A percentile compares a stretch with the other conserved stretches of the same genome.
Conservation (phyloP, 139 green algal genomes). For the Chlorella sorokiniana region DNA sequence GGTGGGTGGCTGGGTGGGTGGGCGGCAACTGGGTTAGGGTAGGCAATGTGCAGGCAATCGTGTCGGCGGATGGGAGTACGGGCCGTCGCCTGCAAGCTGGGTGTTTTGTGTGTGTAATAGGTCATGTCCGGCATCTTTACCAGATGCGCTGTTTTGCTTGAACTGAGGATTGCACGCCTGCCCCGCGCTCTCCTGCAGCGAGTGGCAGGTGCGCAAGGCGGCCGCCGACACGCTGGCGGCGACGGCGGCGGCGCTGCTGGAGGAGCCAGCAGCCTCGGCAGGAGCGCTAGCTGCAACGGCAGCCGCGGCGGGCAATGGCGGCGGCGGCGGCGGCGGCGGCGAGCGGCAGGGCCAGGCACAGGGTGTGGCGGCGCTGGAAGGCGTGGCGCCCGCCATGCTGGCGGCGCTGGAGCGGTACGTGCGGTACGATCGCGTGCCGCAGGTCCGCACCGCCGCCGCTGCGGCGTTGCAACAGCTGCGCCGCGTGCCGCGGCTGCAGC, state of each 20-base stretch:
- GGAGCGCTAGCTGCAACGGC: neutral
- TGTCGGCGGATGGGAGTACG: too few species aligned
- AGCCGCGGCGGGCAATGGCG: neutral
- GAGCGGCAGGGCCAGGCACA: constrained; percentile 3
- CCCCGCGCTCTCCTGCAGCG: neutral
- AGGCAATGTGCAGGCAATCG: neutral
- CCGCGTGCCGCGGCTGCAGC: neutral
- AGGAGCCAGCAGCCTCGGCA: neutral
- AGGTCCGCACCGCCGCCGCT: constrained; percentile 19
- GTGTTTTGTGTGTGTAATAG: too few species aligned
- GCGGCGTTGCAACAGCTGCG: constrained; percentile 1
- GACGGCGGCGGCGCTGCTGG: neutral
- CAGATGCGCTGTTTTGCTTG: too few species aligned
- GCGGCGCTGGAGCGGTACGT: constrained; percentile 21
- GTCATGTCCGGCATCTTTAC: too few species aligned
- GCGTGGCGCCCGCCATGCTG: neutral
- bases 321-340: too few species aligned
- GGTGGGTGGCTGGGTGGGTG: neutral
- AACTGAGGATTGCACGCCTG: too few species aligned
- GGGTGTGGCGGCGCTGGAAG: constrained; percentile 2
- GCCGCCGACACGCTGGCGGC: constrained; percentile 15
- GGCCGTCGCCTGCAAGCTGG: too few species aligned
- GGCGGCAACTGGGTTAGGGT: neutral
- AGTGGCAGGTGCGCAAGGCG: constrained; percentile 35
- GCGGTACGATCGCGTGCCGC: constrained; percentile 20